These are phyloP conservation scores for Cryptosporidium felis DNA, from an alignment of 169 alveolate genomes.

Conservation along the genomic window DNA sequence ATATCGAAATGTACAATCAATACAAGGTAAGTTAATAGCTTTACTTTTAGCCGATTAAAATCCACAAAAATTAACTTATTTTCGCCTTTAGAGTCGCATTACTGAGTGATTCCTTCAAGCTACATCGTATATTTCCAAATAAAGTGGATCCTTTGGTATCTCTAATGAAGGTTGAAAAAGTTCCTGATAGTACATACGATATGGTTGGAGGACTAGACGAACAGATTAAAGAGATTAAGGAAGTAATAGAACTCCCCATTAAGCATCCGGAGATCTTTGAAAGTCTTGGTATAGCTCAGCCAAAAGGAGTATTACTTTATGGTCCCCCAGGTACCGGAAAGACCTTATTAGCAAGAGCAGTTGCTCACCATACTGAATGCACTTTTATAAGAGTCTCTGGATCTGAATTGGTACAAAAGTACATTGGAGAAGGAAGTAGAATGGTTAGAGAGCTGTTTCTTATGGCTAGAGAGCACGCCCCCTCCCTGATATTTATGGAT, in stretches of 20 bases:
- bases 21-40: constrained; percentile 79
- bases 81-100: constrained; percentile 78
- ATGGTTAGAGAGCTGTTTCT: constrained; percentile 97
- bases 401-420: constrained; percentile 98
- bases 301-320: constrained; percentile 92
- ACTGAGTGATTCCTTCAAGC: constrained; percentile 86
- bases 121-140: constrained; percentile 95
- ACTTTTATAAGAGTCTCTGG: constrained; percentile 99
- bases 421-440: constrained; percentile 99
- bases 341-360: constrained; percentile 99
- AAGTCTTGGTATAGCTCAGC: constrained; percentile 96
- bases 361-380: constrained; percentile 99
- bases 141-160: constrained; percentile 99
- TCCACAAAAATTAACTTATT: neutral
- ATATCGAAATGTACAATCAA: constrained; percentile 91
- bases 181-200: constrained; percentile 98
- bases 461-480: constrained; percentile 97
- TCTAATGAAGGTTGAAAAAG: constrained; percentile 99
- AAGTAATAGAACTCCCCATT: constrained; percentile 98
- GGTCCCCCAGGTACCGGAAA: constrained; percentile 92
- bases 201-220: constrained; percentile 99
- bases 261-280: constrained; percentile 99
- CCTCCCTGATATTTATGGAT: constrained; percentile 98
- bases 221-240: constrained; percentile 98
- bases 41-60: no score